phyloP scores from a whole-genome alignment of 768 basidiomycete species.

The Leccinum aurantiacum region DNA sequence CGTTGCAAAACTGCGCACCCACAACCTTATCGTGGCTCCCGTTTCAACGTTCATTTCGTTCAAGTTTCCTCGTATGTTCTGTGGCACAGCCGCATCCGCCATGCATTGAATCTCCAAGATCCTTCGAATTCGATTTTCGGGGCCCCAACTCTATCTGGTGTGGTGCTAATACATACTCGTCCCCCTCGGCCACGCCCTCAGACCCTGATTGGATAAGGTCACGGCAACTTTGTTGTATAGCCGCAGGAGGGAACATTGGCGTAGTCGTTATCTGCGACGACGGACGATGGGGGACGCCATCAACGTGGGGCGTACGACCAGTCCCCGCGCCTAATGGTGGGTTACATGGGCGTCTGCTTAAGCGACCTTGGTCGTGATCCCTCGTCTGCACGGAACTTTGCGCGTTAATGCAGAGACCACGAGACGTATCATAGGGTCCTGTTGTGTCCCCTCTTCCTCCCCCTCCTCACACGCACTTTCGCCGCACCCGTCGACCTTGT shows the following conservation, averaged over 20 bases:
- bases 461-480: not conserved
- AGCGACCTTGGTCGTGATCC: no score
- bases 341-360: not conserved
- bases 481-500: not conserved
- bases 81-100: not conserved
- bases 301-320: no score
- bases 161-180: not conserved
- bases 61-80: not conserved
- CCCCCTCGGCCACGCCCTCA: constrained; percentile 7
- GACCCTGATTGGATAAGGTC: constrained; percentile 3
- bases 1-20: not conserved
- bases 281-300: not conserved
- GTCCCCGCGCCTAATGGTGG: not conserved
- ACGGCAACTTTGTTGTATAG: constrained; percentile 3
- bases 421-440: not conserved
- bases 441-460: not conserved
- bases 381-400: not conserved
- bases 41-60: not conserved
- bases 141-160: constrained; percentile 6
- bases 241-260: not conserved
- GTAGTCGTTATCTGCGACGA: not conserved
- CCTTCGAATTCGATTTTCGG: not conserved
- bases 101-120: not conserved
- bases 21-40: not conserved
- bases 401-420: not conserved